phyloP scores from a whole-genome alignment of 306 rosid genomes.

The Cucurbita ficifolia region DNA sequence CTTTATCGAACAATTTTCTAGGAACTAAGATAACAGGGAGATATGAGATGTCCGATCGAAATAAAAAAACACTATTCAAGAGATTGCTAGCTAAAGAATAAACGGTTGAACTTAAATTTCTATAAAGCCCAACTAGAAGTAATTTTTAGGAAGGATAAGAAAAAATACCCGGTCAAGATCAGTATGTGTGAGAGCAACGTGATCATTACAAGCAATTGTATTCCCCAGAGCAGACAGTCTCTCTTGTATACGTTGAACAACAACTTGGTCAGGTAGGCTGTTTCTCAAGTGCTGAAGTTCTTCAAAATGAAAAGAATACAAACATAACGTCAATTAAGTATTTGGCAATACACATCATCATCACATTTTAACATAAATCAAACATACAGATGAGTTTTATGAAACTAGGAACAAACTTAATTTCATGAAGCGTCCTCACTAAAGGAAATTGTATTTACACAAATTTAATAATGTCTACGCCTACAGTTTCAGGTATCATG shows the following conservation, averaged over 20 bases:
- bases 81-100: background rate
- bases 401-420: background rate
- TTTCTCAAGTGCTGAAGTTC: constrained; percentile 94
- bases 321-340: background rate
- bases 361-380: background rate
- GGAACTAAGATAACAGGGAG: too few species aligned
- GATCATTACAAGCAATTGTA: constrained; percentile 86
- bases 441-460: background rate
- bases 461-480: background rate
- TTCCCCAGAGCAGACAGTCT: constrained; percentile 85
- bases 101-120: background rate
- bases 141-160: background rate
- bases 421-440: background rate
- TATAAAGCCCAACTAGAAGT: background rate
- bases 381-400: background rate
- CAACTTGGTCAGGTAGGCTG: constrained; percentile 84
- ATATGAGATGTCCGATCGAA: background rate
- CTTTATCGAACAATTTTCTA: background rate
- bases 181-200: constrained; percentile 87
- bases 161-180: constrained; percentile 76
- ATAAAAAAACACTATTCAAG: background rate
- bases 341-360: background rate
- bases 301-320: constrained; percentile 9
- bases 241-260: constrained; percentile 86
- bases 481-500: background rate